These are phyloP conservation scores for Pichia phayaonensis DNA, from an alignment of 805 yeast species.

Conservation along the genomic window DNA sequence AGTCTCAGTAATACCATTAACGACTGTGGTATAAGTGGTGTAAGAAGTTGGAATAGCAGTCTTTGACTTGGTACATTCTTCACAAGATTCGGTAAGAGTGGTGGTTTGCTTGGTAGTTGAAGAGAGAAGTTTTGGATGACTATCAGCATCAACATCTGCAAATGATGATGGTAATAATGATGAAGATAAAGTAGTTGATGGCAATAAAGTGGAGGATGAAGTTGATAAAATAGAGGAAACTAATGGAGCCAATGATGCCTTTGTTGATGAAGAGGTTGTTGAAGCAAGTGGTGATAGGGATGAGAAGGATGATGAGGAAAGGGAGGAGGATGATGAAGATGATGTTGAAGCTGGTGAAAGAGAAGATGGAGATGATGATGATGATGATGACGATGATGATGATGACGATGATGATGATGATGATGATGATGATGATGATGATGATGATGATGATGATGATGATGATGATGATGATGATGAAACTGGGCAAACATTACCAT, in stretches of 20 bases:
- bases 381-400: constrained; percentile 4
- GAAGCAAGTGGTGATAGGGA: neutral
- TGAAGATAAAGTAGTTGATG: neutral
- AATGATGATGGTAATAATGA: neutral
- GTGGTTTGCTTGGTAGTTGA: neutral
- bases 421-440: neutral
- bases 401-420: constrained; percentile 1
- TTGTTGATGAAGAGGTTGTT: neutral
- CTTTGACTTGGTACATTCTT: neutral
- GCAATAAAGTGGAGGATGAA: neutral
- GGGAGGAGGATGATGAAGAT: neutral
- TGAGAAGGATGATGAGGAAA: neutral
- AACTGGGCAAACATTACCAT: constrained; percentile 4
- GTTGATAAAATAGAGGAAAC: neutral
- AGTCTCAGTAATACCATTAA: constrained; percentile 7
- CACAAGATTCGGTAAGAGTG: constrained; percentile 2
- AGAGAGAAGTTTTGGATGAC: neutral
- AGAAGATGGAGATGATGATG: neutral
- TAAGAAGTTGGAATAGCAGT: constrained; percentile 1
- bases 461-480: constrained; percentile 7
- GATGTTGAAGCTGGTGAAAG: constrained; percentile 3
- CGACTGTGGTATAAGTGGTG: constrained; percentile 10
- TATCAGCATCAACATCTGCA: neutral
- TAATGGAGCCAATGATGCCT: neutral
- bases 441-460: neutral